Percentiles rank a stretch among this genome's conserved stretches.
These are phyloP conservation scores for Parietaria judaica DNA, from an alignment of 306 rosid species.

Conservation along the genomic window DNA sequence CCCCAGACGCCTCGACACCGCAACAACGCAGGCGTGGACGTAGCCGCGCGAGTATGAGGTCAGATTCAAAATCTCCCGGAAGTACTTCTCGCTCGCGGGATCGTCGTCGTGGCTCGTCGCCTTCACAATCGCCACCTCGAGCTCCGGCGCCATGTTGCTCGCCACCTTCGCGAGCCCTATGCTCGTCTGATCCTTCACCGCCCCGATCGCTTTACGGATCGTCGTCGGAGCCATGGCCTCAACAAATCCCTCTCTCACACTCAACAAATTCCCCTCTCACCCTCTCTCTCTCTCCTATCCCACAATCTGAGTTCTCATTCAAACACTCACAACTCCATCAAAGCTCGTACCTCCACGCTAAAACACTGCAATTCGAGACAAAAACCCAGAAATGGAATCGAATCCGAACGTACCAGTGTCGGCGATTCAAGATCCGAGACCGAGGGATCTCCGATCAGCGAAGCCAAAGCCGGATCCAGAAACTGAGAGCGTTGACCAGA, in stretches of 20 bases:
- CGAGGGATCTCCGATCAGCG: constrained; percentile 3
- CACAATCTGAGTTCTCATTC: neutral
- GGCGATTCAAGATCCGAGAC: constrained; percentile 36
- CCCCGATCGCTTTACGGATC: constrained; percentile 96
- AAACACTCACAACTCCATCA: neutral
- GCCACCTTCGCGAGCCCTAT: constrained; percentile 95
- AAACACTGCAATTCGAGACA: neutral
- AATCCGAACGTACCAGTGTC: constrained; percentile 9
- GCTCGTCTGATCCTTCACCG: constrained; percentile 96
- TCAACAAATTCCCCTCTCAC: too few species aligned
- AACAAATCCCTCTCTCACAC: neutral
- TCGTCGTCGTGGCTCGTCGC: constrained; percentile 95
- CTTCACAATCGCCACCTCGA: constrained; percentile 92
- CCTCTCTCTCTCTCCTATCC: too few species aligned
- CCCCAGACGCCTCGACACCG: constrained; percentile 76
- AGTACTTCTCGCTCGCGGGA: constrained; percentile 80
- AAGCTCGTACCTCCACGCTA: neutral
- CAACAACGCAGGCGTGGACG: constrained; percentile 60
- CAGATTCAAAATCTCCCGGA: constrained; percentile 63
- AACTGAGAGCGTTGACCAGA: neutral
- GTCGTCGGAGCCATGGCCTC: constrained; percentile 76
- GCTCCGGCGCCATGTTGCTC: constrained; percentile 88
- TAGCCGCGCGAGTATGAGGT: constrained; percentile 75
- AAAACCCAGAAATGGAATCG: constrained; percentile 9
- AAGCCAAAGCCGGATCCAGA: constrained; percentile 14